Evolutionary conservation across 257 asterid species (phyloP).

Genomic region (Solanum ossicruentum): DNA sequence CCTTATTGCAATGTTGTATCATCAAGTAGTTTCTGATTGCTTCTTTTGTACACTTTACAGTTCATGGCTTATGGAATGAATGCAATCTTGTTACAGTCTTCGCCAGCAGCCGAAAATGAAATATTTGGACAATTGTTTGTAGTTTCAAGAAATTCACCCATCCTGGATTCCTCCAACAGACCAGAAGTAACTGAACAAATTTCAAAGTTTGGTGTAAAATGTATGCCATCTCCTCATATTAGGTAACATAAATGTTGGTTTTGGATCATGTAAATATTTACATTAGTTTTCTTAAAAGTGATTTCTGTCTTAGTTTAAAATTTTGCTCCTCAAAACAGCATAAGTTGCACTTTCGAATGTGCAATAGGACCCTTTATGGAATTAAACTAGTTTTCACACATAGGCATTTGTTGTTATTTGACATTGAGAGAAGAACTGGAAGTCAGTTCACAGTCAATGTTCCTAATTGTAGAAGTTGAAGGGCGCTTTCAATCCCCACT

Average conservation of each 20-base stretch:
- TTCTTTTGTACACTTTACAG: conserved; percentile 26
- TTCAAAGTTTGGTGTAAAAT: conserved; percentile 13
- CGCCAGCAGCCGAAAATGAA: conserved; percentile 21
- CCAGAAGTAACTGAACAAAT: conserved; percentile 15
- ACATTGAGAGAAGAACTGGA: neutral
- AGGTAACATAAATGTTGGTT: conserved; percentile 25
- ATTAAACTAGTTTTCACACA: neutral
- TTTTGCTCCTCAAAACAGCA: neutral
- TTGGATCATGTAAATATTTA: neutral
- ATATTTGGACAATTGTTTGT: conserved; percentile 12
- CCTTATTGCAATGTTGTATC: neutral
- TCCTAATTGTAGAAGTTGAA: neutral
- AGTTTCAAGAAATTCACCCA: conserved; percentile 14
- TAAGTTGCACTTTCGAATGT: neutral
- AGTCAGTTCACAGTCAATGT: neutral
- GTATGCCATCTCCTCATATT: conserved; percentile 16
- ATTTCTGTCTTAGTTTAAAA: neutral
- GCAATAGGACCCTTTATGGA: neutral
- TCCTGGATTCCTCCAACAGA: conserved; percentile 9
- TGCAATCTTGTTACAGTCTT: conserved; percentile 17
- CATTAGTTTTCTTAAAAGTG: neutral
- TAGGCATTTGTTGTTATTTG: neutral
- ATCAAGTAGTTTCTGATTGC: neutral
- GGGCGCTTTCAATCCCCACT: neutral
- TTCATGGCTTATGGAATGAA: conserved; percentile 36